Evolutionary conservation across 2,329 filamentous ascomycete genomes (phyloP).

Genomic region (Calonectria henricotiae): DNA sequence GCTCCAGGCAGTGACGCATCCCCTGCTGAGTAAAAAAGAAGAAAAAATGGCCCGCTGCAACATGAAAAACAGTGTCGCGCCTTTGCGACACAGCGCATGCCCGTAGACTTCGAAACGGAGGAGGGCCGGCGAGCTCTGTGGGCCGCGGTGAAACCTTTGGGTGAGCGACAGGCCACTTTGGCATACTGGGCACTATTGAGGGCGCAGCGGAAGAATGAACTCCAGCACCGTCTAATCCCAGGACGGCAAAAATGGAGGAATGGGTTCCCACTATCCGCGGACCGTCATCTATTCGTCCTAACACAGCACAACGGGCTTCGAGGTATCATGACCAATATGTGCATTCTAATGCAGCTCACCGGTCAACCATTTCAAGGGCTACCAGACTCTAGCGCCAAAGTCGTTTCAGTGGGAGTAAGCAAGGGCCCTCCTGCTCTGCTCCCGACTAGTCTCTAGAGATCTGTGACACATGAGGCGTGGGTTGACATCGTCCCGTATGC

Average conservation of each 20-base stretch:
- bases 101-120: background rate
- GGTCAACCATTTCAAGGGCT: background rate
- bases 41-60: background rate
- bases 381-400: background rate
- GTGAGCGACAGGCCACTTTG: background rate
- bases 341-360: background rate
- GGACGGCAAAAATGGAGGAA: background rate
- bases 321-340: slow-evolving; percentile 9
- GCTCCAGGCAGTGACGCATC: background rate
- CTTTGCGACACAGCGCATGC: no score
- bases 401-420: background rate
- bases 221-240: background rate
- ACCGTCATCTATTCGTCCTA: background rate
- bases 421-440: background rate
- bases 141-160: background rate
- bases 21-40: no score
- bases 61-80: background rate
- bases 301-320: background rate
- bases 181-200: background rate
- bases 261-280: background rate
- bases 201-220: background rate
- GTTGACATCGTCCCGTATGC: background rate
- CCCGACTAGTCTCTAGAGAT: background rate
- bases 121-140: background rate
- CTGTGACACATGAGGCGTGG: background rate